A percentile compares a stretch with the other conserved stretches of the same genome.
These are phyloP conservation scores for Nothomitra cinnamomea DNA, from an alignment of 2,329 filamentous ascomycete genomes.

Conservation along the genomic window DNA sequence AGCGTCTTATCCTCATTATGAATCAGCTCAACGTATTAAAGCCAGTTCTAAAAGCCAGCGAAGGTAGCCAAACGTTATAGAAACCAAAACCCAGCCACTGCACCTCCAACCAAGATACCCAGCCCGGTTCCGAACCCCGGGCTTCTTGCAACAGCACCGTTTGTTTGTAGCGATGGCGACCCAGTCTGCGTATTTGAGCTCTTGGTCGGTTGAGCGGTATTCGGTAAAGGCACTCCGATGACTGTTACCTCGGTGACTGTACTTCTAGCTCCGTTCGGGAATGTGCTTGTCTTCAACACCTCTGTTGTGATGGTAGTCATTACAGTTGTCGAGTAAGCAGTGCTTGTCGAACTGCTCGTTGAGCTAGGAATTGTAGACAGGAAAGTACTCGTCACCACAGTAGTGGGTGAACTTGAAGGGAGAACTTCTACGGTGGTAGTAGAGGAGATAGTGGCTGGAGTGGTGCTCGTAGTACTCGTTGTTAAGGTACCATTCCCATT, in stretches of 20 bases:
- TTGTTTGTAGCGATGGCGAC: background rate
- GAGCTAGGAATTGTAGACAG: background rate
- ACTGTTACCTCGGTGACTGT: slow-evolving; percentile 6
- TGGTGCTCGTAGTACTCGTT: slow-evolving; percentile 6
- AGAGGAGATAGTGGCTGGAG: background rate
- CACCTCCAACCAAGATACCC: background rate
- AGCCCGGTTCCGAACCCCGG: background rate
- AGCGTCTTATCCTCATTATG: no score
- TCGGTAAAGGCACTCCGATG: background rate
- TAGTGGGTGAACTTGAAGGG: background rate
- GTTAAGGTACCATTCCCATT: slow-evolving; percentile 10
- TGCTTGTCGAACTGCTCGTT: background rate
- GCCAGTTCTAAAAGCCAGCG: background rate
- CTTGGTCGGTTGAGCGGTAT: background rate
- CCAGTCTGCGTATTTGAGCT: background rate
- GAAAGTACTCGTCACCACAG: background rate
- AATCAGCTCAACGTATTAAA: background rate
- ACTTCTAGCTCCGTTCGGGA: slow-evolving; percentile 4
- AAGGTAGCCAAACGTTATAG: background rate
- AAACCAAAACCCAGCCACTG: background rate
- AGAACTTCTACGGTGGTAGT: background rate
- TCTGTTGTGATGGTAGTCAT: background rate
- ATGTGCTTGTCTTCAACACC: background rate
- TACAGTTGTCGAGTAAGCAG: background rate
- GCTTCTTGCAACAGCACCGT: background rate